Percentiles rank a stretch among this genome's conserved stretches.
Conservation (phyloP, 352 stramenopile genomes). For the Globisporangium polare region DNA sequence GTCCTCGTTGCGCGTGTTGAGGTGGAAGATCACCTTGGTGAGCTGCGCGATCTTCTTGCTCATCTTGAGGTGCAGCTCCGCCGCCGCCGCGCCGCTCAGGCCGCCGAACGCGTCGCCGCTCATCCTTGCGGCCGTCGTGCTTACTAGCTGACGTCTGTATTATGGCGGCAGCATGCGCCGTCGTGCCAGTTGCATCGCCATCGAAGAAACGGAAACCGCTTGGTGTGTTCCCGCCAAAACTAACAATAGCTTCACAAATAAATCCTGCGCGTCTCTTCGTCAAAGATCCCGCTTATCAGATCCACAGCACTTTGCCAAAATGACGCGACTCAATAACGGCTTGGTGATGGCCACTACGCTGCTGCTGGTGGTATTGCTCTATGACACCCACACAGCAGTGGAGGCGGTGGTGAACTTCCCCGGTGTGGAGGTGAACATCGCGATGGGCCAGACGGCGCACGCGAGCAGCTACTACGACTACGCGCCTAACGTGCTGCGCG, state of each 20-base stretch:
- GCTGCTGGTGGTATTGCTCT: background rate
- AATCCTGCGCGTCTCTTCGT: conserved; percentile 3
- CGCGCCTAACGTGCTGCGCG: conserved; percentile 49
- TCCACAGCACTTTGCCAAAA: background rate
- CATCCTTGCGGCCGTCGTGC: conserved; percentile 12
- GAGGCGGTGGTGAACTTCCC: conserved; percentile 50
- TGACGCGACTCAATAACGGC: background rate
- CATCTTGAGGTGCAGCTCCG: conserved; percentile 91
- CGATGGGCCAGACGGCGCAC: conserved; percentile 40
- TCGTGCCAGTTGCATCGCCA: background rate
- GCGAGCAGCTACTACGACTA: conserved; percentile 81
- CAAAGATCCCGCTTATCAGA: background rate
- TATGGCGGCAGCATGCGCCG: background rate
- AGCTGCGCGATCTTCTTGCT: conserved; percentile 94
- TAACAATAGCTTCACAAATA: conserved; percentile 1
- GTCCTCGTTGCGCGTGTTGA: conserved; percentile 94
- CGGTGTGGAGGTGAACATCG: conserved; percentile 65
- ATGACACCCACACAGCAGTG: background rate
- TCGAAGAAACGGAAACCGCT: conserved; percentile 1
- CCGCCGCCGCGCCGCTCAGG: conserved; percentile 16
- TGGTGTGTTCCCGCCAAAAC: background rate
- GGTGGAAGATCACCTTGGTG: conserved; percentile 93
- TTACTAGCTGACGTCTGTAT: background rate
- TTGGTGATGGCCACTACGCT: background rate
- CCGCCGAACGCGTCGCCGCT: conserved; percentile 21